A percentile compares a stretch with the other conserved stretches of the same genome.
Evolutionary conservation across 2,329 filamentous ascomycete genomes (phyloP).

Genomic region (Sporothrix pallida): DNA sequence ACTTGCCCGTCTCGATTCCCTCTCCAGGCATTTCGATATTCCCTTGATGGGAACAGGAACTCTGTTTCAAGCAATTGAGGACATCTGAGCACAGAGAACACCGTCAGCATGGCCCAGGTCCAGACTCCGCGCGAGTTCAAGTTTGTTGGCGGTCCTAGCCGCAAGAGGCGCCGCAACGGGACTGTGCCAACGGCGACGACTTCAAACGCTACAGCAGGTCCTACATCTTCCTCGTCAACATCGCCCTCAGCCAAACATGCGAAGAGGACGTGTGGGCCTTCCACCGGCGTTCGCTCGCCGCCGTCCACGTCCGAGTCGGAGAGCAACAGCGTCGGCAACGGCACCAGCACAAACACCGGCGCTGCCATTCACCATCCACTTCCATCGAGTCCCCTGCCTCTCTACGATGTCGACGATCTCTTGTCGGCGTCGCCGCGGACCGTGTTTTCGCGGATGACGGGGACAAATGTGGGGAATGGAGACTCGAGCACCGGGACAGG

Average conservation of each 20-base stretch:
- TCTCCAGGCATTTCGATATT: constrained; percentile 8
- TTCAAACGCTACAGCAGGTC: not conserved
- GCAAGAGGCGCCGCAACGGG: constrained; percentile 37
- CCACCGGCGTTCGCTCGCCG: not conserved
- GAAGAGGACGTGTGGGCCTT: not conserved
- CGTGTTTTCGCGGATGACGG: constrained; percentile 14
- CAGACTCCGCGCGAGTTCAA: constrained; percentile 39
- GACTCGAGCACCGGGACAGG: not conserved
- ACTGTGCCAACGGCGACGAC: not conserved
- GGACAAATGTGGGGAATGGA: too few species aligned
- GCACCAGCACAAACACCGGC: too few species aligned
- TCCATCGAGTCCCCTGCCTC: not conserved
- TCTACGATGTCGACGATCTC: constrained; percentile 16
- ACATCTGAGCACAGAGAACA: not conserved
- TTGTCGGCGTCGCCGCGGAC: constrained; percentile 9
- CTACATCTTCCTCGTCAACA: not conserved
- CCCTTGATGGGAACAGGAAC: not conserved
- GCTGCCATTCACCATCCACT: not conserved
- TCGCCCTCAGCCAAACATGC: not conserved
- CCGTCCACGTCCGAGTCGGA: not conserved
- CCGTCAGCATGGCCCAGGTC: constrained; percentile 21
- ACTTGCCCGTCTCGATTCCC: not conserved
- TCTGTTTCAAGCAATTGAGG: not conserved
- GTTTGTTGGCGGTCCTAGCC: constrained; percentile 40
- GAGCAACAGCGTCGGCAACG: too few species aligned